Evolutionary conservation across 208 protist species (phyloP), one percentile per base, ranked within the genome.

Genomic region (Wallacemonas sp.): DNA sequence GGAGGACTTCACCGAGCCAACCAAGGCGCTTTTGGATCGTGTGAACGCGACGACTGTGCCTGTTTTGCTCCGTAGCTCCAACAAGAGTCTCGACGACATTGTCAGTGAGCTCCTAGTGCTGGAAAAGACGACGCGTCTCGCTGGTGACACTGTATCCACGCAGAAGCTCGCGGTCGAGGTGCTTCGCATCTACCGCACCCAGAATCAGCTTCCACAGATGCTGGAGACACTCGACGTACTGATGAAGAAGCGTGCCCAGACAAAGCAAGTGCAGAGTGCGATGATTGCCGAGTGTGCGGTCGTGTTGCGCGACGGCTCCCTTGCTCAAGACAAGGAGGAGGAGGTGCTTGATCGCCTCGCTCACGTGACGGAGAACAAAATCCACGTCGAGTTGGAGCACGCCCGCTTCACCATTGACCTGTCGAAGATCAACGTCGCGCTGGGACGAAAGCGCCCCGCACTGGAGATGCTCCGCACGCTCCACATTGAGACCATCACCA

Each of bases 401-500:
- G 96, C 94, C 4, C 85, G 89, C 30, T 95, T 99, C 72, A 97
- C 96, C 4, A 90, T 95, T 66, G 85, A 91, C 55, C 76, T 98
- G 0, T 94, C 94, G 2, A 87, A 65, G 26, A 92, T 98, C 2
- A 87, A 96, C 62, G 96, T 98, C 61, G 82, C 78, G 3, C 78
- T 88, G 23, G 96, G 96, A 19, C 63, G 92, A n/a, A 95, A 98
- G 65, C 72, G 74, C 21, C 86, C 94, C 21, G 97, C 97, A 36
- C 91, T 86, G 56, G 92, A 98, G 52, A 87, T 99, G 61, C 63
- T 99, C 21, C 92, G 96, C 49, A 90, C 93, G 34, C 74, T 99
- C 46, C 97, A 98, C 72, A 92, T 99, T 49, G 98, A 99, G 71
- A 99, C 97, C 2, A 98, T 98, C 66, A 97, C 95, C n/a, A 96